A percentile compares a stretch with the other conserved stretches of the same genome.
Evolutionary conservation across 2,329 filamentous ascomycete genomes (phyloP).

Genomic region (Dendryphion nanum): DNA sequence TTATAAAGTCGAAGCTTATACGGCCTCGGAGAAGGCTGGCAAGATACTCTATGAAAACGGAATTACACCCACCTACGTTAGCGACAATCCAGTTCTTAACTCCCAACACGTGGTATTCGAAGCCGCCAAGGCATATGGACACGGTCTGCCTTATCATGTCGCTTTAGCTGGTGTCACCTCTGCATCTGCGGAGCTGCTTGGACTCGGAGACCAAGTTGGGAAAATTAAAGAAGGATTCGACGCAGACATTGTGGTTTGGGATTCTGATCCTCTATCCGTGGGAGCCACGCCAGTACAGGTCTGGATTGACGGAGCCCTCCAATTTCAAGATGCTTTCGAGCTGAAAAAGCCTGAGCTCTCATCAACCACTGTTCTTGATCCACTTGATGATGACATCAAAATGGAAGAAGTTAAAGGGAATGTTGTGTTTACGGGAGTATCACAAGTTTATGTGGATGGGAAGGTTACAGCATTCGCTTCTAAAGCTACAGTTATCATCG

Average conservation of each 20-base stretch:
- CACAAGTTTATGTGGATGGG: conserved; percentile 37
- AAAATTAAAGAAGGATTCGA: conserved; percentile 43
- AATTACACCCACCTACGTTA: conserved; percentile 67
- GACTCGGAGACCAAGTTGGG: conserved; percentile 40
- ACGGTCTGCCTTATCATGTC: conserved; percentile 42
- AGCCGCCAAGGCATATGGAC: conserved; percentile 45
- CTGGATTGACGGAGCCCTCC: conserved; percentile 45
- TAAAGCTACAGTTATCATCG: conserved; percentile 45
- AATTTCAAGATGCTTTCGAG: conserved; percentile 46
- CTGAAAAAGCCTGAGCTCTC: conserved; percentile 25
- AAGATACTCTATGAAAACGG: conserved; percentile 65
- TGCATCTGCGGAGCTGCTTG: conserved; percentile 41
- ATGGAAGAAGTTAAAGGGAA: conserved; percentile 39
- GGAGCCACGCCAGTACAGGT: conserved; percentile 43
- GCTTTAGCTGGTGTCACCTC: conserved; percentile 42
- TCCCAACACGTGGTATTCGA: conserved; percentile 68
- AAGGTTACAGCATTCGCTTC: conserved; percentile 47
- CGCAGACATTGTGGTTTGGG: conserved; percentile 46
- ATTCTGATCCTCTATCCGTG: conserved; percentile 41
- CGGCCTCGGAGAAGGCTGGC: conserved; percentile 64
- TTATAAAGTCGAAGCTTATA: conserved; percentile 67
- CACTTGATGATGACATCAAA: conserved; percentile 32
- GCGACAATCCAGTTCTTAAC: conserved; percentile 68
- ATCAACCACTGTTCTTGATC: conserved; percentile 22
- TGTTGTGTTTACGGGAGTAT: conserved; percentile 58